A percentile compares a stretch with the other conserved stretches of the same genome.
Conservation (phyloP, 2,329 filamentous ascomycete species). For the Sporothrix pseudoabietina region DNA sequence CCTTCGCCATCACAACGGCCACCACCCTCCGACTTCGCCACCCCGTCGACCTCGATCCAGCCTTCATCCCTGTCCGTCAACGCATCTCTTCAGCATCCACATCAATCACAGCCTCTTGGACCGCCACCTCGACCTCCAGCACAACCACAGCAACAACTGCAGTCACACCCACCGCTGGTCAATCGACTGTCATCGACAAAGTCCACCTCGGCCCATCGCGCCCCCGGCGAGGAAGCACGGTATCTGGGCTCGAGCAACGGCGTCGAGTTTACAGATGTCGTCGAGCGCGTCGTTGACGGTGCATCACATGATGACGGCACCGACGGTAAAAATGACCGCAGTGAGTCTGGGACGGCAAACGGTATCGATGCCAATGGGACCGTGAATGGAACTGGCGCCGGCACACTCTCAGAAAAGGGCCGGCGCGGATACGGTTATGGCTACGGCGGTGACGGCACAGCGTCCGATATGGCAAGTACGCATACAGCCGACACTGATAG, state of each 20-base stretch:
- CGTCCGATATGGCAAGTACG: background rate
- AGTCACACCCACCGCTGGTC: background rate
- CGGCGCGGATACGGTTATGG: constrained; percentile 5
- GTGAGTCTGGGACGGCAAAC: background rate
- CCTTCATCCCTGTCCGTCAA: background rate
- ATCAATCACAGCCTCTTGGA: background rate
- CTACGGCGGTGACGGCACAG: background rate
- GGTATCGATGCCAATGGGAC: background rate
- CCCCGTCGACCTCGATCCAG: background rate
- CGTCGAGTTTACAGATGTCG: constrained; percentile 25
- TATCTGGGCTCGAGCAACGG: constrained; percentile 26
- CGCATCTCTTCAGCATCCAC: background rate
- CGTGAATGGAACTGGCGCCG: background rate
- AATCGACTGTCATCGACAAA: background rate
- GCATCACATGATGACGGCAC: constrained; percentile 1
- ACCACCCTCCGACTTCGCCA: background rate
- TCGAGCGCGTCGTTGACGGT: constrained; percentile 16
- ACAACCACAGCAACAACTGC: background rate
- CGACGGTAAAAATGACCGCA: background rate
- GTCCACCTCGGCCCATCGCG: constrained; percentile 6
- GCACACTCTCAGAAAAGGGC: background rate
- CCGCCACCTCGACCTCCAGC: constrained; percentile 3
- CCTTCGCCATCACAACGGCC: background rate
- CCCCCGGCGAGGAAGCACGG: constrained; percentile 15
- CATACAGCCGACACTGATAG: background rate